These are phyloP conservation scores for Saccharomycopsis hybrid DNA, from an alignment of 1,139 yeast genomes.

Conservation along the genomic window DNA sequence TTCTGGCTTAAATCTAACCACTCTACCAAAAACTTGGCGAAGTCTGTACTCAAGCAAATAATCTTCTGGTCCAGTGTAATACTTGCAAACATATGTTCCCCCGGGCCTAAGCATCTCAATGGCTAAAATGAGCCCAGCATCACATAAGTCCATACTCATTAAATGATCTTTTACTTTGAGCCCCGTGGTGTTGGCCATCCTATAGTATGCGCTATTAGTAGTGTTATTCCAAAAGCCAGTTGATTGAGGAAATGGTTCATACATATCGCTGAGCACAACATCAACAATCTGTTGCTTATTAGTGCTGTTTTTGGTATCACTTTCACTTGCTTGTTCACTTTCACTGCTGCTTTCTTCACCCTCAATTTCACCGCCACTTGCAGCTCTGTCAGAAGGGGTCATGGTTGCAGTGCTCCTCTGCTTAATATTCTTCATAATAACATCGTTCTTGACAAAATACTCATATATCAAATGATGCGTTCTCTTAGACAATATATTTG, in stretches of 20 bases:
- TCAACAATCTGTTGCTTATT: constrained; percentile 39
- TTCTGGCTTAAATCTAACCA: constrained; percentile 50
- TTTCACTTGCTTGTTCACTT: neutral
- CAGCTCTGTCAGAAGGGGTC: constrained; percentile 11
- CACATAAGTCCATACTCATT: constrained; percentile 72
- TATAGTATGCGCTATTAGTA: constrained; percentile 66
- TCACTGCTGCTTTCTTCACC: neutral
- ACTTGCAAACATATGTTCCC: constrained; percentile 72
- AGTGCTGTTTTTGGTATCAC: constrained; percentile 1
- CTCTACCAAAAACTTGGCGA: constrained; percentile 50
- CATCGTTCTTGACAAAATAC: constrained; percentile 44
- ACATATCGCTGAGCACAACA: constrained; percentile 81
- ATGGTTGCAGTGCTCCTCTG: constrained; percentile 8
- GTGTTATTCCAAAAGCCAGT: constrained; percentile 65
- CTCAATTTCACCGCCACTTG: neutral
- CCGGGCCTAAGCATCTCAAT: constrained; percentile 59
- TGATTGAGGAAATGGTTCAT: constrained; percentile 63
- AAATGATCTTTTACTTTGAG: constrained; percentile 55
- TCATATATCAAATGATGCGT: constrained; percentile 58
- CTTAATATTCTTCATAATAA: constrained; percentile 26
- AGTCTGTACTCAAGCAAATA: constrained; percentile 49
- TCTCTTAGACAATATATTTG: constrained; percentile 64
- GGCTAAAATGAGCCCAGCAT: constrained; percentile 77
- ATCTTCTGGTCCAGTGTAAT: constrained; percentile 68
- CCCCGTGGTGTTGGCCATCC: constrained; percentile 75